A percentile compares a stretch with the other conserved stretches of the same genome.
Evolutionary conservation across 1,284 basidiomycete genomes (phyloP).

Genomic region (Cutaneotrichosporon sp.): DNA sequence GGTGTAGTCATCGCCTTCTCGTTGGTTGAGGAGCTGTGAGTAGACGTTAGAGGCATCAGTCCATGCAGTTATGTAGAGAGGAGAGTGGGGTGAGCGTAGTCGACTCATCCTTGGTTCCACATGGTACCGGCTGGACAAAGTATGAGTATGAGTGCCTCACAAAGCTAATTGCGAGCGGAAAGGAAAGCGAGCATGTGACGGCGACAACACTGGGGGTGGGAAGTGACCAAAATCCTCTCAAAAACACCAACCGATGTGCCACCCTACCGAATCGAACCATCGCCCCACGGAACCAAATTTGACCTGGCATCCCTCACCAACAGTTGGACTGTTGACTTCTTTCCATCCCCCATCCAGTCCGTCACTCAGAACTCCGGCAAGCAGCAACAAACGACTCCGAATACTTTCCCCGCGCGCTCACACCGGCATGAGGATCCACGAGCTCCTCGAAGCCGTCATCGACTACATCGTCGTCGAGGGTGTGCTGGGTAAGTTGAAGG

Average conservation of each 20-base stretch:
- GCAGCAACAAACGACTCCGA: no score
- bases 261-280: neutral
- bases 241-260: no score
- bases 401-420: neutral
- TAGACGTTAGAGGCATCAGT: no score
- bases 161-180: no score
- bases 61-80: no score
- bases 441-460: slow-evolving; percentile 39
- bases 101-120: no score
- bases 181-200: neutral
- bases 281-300: neutral
- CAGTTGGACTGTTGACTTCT: neutral
- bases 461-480: slow-evolving; percentile 43
- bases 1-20: no score
- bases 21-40: no score
- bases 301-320: neutral
- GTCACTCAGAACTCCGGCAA: no score
- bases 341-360: neutral
- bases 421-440: slow-evolving; percentile 38
- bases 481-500: slow-evolving; percentile 37
- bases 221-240: neutral
- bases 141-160: no score
- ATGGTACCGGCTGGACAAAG: no score
- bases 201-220: neutral
- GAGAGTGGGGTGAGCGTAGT: no score